Evolutionary conservation across 805 yeast species (phyloP), one percentile per base, ranked within the genome.

Genomic region (Hanseniaspora pseudoguilliermondii): DNA sequence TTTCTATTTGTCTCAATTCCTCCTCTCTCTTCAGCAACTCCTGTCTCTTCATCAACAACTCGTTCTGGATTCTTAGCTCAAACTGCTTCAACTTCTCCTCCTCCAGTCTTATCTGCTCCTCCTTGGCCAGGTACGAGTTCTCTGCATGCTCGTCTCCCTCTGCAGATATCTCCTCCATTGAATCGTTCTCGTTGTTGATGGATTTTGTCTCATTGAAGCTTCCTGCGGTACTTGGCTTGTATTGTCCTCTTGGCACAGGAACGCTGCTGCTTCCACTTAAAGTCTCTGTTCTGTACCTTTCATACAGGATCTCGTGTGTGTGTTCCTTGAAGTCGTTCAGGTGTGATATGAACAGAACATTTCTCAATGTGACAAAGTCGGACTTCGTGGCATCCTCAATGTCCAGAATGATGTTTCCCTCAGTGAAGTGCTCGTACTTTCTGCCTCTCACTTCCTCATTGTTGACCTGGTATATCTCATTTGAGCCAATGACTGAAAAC

Each of bases 21-120:
- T 81, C 79, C 69, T 89, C 97, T 65, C 95, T 80, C 61, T 82
- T 85, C 66, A 85, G 75, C 59, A 89, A 77, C 69, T 89, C 96
- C 64, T 83, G 82, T 62, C 93, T 77, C 74, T 89, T 86, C 67
- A 77, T 75, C 65, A 84, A 74, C 66, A 89, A 75, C 69, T 88
- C 96, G 65, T 83, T 86, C 71, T 89, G 96, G 27, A 89, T 95
- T 63, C 93, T 76, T 69, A 83, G 88, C 71, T 89, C 96, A 67
- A 86, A 86, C 46, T 86, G 85, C 64, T 77, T 82, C 65, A 89
- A 76, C 71, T 95, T 79, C 70, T 86, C 95, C 71, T 89, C 96
- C 70, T 89, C 96, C 54, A 83, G 73, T 64, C 86, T 82, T 64
- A 88, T 85, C 71, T 87, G 95, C 70, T 87, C 95, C 69, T 89